A percentile compares a stretch with the other conserved stretches of the same genome.
phyloP scores from a whole-genome alignment of 2,329 filamentous ascomycete species.

The Xylariaceae sp. region DNA sequence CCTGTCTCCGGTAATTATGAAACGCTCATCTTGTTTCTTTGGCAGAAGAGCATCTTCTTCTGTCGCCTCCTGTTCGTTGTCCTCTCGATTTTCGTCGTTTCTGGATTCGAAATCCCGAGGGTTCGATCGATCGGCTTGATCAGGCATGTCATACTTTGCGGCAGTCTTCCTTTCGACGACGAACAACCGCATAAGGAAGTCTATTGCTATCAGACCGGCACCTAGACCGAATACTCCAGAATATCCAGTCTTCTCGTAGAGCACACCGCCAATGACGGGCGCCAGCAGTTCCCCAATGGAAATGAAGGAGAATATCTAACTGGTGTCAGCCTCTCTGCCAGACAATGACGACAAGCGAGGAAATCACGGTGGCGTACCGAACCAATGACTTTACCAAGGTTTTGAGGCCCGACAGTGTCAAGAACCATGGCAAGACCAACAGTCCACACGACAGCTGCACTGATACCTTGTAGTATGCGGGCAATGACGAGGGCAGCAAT shows the following conservation, averaged over 20 bases:
- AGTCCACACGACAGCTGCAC: slow-evolving; percentile 57
- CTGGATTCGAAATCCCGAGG: slow-evolving; percentile 17
- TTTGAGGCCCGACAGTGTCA: slow-evolving; percentile 54
- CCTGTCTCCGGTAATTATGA: slow-evolving; percentile 42
- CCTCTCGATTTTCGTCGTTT: slow-evolving; percentile 6
- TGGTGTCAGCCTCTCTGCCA: background rate
- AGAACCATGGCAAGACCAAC: slow-evolving; percentile 53
- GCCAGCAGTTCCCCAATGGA: slow-evolving; percentile 55
- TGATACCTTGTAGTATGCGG: slow-evolving; percentile 55
- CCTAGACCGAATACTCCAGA: slow-evolving; percentile 57
- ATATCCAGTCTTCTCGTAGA: slow-evolving; percentile 59
- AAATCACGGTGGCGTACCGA: slow-evolving; percentile 35
- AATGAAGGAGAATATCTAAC: slow-evolving; percentile 56
- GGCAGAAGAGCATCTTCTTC: slow-evolving; percentile 41
- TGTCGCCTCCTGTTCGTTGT: slow-evolving; percentile 24
- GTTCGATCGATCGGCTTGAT: slow-evolving; percentile 22
- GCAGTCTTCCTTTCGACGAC: slow-evolving; percentile 64
- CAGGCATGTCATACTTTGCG: slow-evolving; percentile 36
- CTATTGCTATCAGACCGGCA: slow-evolving; percentile 51
- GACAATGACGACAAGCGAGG: background rate
- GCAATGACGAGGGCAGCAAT: slow-evolving; percentile 49
- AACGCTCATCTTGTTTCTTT: slow-evolving; percentile 34
- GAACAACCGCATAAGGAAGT: slow-evolving; percentile 58
- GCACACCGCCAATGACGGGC: slow-evolving; percentile 57
- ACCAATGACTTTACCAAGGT: slow-evolving; percentile 61